Evolutionary conservation across 257 asterid species (phyloP).

Genomic region (Solanum verrucosum): DNA sequence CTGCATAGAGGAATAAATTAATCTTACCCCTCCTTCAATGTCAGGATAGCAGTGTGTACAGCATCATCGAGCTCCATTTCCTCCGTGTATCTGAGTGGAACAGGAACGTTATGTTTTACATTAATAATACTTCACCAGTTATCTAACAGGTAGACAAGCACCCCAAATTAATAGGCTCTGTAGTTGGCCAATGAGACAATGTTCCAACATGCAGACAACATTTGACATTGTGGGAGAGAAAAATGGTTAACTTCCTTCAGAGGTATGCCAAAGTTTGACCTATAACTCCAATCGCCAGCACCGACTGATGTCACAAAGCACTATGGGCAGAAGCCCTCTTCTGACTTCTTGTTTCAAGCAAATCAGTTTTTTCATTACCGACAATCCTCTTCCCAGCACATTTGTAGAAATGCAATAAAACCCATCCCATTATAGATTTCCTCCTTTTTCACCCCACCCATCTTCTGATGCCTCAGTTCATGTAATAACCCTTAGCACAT

Average conservation of each 20-base stretch:
- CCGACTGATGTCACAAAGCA: background rate
- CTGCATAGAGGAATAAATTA: background rate
- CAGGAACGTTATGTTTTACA: background rate
- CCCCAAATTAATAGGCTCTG: background rate
- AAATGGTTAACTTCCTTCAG: background rate
- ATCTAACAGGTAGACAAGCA: background rate
- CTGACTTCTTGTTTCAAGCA: background rate
- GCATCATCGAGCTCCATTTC: conserved; percentile 99
- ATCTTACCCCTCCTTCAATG: conserved; percentile 93
- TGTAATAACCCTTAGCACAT: background rate
- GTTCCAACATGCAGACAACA: background rate
- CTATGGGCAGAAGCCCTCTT: background rate
- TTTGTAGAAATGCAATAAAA: background rate
- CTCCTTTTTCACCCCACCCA: background rate
- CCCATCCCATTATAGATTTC: background rate
- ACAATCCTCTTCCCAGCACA: background rate
- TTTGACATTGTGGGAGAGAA: background rate
- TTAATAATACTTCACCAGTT: background rate
- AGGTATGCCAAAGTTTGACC: background rate
- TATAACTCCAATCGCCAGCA: background rate
- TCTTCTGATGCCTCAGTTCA: background rate
- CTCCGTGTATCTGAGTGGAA: conserved; percentile 65
- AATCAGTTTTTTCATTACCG: background rate
- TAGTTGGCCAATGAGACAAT: background rate
- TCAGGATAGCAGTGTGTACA: conserved; percentile 97